Base-by-base conservation (phyloP, 371 early-diverging fungal species). In the Lichtheimia corymbifera region DNA sequence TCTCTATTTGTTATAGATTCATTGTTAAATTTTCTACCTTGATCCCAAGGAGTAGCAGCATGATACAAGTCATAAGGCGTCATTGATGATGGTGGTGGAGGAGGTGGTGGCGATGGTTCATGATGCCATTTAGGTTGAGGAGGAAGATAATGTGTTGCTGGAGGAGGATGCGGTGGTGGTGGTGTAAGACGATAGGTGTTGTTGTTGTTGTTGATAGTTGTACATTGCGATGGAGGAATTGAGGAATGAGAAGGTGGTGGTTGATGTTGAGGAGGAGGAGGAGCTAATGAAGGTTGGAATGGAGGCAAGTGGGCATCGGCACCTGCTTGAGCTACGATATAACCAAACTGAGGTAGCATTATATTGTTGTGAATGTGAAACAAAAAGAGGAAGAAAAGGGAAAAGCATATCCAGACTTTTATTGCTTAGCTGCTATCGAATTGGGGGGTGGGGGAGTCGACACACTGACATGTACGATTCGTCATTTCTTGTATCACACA, bases 321-420 rank as follows among this genome's bases (percentile, higher is more conserved):
- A 51, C 79, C 79, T 41, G 79, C 79, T 66, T 79, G 79, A 54
- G 79, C 79, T 47, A 76, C 68, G 62, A 79, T 72, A 61, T 68
- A 79, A 59, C 76, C 76, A 72, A 79, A 76, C 68, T 79, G 75
- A 72, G 87, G 76, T 71, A 98, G 45, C 97, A 97, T 78, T 47
- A 53, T 60, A 20, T 54, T 30, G n/a, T 35, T 35, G 17, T 12
- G 17, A 35, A 42, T 22, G 18, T 43, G 18, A 42, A 64, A 51
- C 12, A 45, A 53, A 53, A 57, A 53, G 22, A 61, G 61, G 24
- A 35, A 52, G 53, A 53, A 52, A 41, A 60, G 27, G 28, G 45
- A 59, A 59, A 41, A 59, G 51, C 25, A 40, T 7, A 15, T 51
- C 18, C 35, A 35, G 35, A 4, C 35, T 9, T 35, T 35, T 35